These are phyloP conservation scores for Leccinum variicolor DNA, from an alignment of 768 basidiomycete species.

Conservation along the genomic window DNA sequence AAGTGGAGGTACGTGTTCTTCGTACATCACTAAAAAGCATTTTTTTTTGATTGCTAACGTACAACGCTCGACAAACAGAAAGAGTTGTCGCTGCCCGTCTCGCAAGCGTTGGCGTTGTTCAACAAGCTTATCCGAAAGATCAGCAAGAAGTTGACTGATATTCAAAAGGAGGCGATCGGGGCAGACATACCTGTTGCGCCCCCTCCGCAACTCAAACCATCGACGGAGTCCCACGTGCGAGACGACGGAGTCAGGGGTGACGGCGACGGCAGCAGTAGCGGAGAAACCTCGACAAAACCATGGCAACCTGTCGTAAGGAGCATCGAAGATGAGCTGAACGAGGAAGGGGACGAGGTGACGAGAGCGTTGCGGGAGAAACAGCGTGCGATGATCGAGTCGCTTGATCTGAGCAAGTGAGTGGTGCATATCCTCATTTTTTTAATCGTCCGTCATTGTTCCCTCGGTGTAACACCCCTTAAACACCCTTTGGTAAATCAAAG, in stretches of 20 bases:
- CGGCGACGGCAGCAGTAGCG: slow-evolving; percentile 1
- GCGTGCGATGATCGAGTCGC: slow-evolving; percentile 79
- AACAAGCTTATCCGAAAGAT: slow-evolving; percentile 88
- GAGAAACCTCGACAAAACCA: slow-evolving; percentile 5
- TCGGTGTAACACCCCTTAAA: slow-evolving; percentile 7
- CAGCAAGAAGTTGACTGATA: slow-evolving; percentile 65
- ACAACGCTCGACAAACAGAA: slow-evolving; percentile 38
- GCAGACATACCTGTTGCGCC: slow-evolving; percentile 52
- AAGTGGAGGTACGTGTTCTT: slow-evolving; percentile 63
- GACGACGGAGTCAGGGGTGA: slow-evolving; percentile 1
- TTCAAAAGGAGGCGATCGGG: slow-evolving; percentile 76
- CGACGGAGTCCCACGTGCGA: slow-evolving; percentile 11
- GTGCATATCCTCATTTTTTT: not conserved
- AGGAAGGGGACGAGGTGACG: slow-evolving; percentile 70
- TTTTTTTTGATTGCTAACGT: slow-evolving; percentile 4
- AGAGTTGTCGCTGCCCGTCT: slow-evolving; percentile 81
- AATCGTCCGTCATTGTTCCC: not conserved
- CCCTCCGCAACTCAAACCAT: slow-evolving; percentile 15
- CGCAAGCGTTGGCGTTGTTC: slow-evolving; percentile 86
- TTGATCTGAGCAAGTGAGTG: slow-evolving; percentile 86
- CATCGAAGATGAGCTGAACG: slow-evolving; percentile 68
- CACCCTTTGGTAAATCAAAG: not conserved
- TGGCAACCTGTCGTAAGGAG: slow-evolving; percentile 46
- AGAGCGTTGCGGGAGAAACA: slow-evolving; percentile 61
- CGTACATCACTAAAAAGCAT: not conserved